Evolutionary conservation across 2,329 filamentous ascomycete genomes (phyloP), one percentile per base, ranked within the genome.

Genomic region (Fusarium pilosicola): DNA sequence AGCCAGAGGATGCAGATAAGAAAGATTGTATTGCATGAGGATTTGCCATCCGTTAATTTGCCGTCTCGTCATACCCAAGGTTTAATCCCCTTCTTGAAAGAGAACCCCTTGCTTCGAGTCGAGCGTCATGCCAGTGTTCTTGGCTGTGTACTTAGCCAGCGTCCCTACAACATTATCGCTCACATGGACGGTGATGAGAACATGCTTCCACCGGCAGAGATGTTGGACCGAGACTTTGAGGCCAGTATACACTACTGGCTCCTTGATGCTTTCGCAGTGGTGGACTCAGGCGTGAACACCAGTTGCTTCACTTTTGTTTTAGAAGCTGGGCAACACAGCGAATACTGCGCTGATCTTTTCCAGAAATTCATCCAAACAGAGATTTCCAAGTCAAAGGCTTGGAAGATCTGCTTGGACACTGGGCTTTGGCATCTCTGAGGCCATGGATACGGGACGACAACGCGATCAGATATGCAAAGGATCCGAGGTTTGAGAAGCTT

Each of bases 21-120:
- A 0, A 51, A 8, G 1, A 6, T 76, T 0, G 2, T 22, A 3
- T 10, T 75, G 1, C 6, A 62, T 10, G 72, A 76, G 10, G 49
- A 76, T 18, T 17, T 14, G 0, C 22, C 17, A 2, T 55, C 70
- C 1, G 65, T 68, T 0, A 42, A 52, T 3, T 1, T 9, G 0
- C 34, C 30, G 9, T 24, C 48, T 3, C n/a, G 52, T 3, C 57
- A 74, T 12, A 20, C 9, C 9, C 5, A 68, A 1, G 74, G 74
- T 0, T 11, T 76, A 0, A 28, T 70, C 0, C 70, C 60, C 0
- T 69, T 73, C 0, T 59, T 65, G 5, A 26, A 46, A 2, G 70
- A 76, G 11, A 76, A 75, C 5, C 46, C 45, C 3, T 5, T 28
- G 0, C 70, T 76, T 7, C 64, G 20, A 1, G 59, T 74, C 11